Percentiles rank a stretch among this genome's conserved stretches.
Evolutionary conservation across 257 asterid species (phyloP).

Genomic region (Striga asiatica): DNA sequence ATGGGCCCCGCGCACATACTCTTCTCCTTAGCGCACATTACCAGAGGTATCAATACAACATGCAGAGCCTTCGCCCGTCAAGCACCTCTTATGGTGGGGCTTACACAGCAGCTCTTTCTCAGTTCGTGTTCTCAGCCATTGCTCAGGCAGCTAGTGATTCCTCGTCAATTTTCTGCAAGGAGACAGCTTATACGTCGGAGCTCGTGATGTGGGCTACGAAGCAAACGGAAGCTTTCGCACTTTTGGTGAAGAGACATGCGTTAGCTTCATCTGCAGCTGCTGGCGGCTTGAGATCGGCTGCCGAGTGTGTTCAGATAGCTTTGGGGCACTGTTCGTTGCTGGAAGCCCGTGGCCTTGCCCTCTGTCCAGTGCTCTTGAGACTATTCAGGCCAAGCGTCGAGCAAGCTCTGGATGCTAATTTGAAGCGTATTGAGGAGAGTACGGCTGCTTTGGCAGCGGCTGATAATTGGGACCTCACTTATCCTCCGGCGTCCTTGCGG

Average conservation of each 20-base stretch:
- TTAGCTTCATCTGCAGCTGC: conserved; percentile 98
- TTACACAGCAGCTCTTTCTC: conserved; percentile 93
- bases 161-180: conserved; percentile 70
- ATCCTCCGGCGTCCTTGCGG: conserved; percentile 60
- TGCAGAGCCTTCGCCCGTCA: conserved; percentile 92
- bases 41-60: conserved; percentile 72
- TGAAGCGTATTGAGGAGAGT: conserved; percentile 94
- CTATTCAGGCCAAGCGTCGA: conserved; percentile 94
- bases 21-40: conserved; percentile 65
- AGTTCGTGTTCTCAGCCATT: conserved; percentile 88
- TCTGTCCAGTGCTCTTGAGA: conserved; percentile 84
- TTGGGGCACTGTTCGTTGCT: conserved; percentile 90
- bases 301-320: conserved; percentile 98
- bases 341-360: conserved; percentile 95
- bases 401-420: conserved; percentile 95
- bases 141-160: conserved; percentile 97
- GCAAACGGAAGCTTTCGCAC: conserved; percentile 82
- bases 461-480: conserved; percentile 89
- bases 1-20: conserved; percentile 83
- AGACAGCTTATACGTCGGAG: conserved; percentile 87
- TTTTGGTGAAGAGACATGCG: conserved; percentile 87
- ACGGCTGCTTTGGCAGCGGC: conserved; percentile 98
- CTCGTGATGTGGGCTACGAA: conserved; percentile 98
- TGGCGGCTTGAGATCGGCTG: conserved; percentile 98
- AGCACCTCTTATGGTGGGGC: conserved; percentile 98